Evolutionary conservation across 2,329 filamentous ascomycete species (phyloP), one percentile per base, ranked within the genome.

Genomic region (Calonectria multiphialidica): DNA sequence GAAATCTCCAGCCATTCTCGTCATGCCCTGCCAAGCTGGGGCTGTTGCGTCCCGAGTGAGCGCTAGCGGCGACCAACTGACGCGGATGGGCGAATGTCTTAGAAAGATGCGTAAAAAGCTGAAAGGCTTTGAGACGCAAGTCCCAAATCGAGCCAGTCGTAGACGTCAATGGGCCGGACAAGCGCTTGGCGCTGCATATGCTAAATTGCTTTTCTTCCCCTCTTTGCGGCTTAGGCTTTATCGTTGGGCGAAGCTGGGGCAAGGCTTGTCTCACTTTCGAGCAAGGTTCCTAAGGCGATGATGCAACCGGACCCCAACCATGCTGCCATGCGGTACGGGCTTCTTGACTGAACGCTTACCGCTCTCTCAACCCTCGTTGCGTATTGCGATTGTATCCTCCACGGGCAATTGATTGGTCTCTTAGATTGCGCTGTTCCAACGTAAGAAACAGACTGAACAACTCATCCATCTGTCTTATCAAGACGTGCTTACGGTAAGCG

Each of bases 291-390:
- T 18, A 16, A 18, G 8, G 30, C 50, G 33, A 57, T 57, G 53
- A 57, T 57, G 53, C 53, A 57, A 57, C 53, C 53, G 33, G 53
- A 57, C 53, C 30, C 53, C 33, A 57, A 57, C 53, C 33, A 30
- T 57, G 53, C 21, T 57, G 33, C n/a, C 33, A 57, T 57, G 35
- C 53, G 8, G 12, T 57, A 21, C 53, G 8, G 12, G 33, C 33
- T 25, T 8, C 30, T 9, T 40, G 33, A 35, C n/a, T 23, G 33
- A 18, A 23, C 8, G 53, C 21, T 35, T 13, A 37, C 53, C 33
- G 50, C 53, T 57, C 33, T 25, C 53, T 57, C 53, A 37, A 57
- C 53, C 10, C 12, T 21, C n/a, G 33, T 33, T n/a, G 21, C 53
- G 21, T 37, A 37, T 15, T 57, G 33, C 33, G 9, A 7, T 37